These are phyloP conservation scores for Cryptococcus sp. DNA, from an alignment of 1,284 basidiomycete species.

Conservation along the genomic window DNA sequence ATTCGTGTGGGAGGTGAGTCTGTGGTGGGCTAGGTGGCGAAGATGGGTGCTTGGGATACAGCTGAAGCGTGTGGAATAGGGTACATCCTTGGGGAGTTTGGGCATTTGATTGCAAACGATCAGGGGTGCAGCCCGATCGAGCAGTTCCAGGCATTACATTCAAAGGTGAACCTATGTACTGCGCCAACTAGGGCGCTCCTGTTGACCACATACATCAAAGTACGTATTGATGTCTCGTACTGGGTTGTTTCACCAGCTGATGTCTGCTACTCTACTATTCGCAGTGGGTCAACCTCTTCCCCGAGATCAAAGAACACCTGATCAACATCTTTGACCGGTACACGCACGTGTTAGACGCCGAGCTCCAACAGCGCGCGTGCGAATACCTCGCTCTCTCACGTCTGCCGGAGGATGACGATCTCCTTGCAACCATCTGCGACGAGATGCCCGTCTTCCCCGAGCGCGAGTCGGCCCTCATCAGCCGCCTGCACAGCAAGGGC, in stretches of 20 bases:
- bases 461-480: conserved; percentile 82
- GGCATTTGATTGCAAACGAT: conserved; percentile 94
- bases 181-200: conserved; percentile 88
- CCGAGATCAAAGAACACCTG: conserved; percentile 93
- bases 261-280: neutral
- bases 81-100: conserved; percentile 95
- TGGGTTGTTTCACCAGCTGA: neutral
- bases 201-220: conserved; percentile 97
- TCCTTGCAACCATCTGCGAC: conserved; percentile 91
- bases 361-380: conserved; percentile 96
- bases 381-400: conserved; percentile 85
- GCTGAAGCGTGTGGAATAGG: conserved; percentile 52
- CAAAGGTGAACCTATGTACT: conserved; percentile 92
- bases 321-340: conserved; percentile 96
- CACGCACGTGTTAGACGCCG: conserved; percentile 93
- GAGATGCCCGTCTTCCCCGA: conserved; percentile 99
- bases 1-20: conserved; percentile 86
- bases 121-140: conserved; percentile 87
- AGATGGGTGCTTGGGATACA: neutral
- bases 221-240: conserved; percentile 15
- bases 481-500: conserved; percentile 79
- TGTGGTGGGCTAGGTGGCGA: neutral
- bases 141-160: conserved; percentile 90
- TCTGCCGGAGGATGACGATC: conserved; percentile 79
- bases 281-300: conserved; percentile 84